A percentile compares a stretch with the other conserved stretches of the same genome.
Evolutionary conservation across 176 grass and related monocot species (phyloP).

Genomic region (Musa itinerans): DNA sequence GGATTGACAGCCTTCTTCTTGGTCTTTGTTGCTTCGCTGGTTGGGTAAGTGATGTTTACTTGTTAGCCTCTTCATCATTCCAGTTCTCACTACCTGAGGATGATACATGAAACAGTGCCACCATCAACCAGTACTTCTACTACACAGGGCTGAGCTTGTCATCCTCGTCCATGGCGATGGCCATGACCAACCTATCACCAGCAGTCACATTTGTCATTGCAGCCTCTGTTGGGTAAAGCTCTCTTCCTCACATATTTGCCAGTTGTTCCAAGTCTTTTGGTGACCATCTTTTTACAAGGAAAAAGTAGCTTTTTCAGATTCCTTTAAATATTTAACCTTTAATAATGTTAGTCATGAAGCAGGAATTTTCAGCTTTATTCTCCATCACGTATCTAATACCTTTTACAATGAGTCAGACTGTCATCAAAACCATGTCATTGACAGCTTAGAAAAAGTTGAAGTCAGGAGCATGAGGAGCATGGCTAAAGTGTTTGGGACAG

Average conservation of each 20-base stretch:
- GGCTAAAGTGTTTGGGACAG: conserved; percentile 47
- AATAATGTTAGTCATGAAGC: no score
- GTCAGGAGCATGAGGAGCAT: conserved; percentile 30
- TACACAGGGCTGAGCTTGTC: conserved; percentile 37
- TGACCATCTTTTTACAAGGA: no score
- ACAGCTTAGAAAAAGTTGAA: conserved; percentile 47
- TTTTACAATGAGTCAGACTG: no score
- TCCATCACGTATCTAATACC: no score
- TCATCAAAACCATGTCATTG: not conserved
- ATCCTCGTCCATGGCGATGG: conserved; percentile 61
- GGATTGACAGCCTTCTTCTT: conserved; percentile 43
- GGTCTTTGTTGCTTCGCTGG: conserved; percentile 51
- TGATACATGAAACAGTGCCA: conserved; percentile 24
- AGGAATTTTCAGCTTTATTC: no score
- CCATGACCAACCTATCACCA: conserved; percentile 56
- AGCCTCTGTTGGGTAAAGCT: conserved; percentile 37
- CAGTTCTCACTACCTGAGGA: no score
- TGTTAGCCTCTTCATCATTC: not conserved
- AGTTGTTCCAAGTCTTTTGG: no score
- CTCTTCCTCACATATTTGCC: not conserved
- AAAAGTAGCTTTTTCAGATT: no score
- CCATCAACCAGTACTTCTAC: conserved; percentile 48
- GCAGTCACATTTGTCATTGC: conserved; percentile 71
- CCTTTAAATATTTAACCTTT: no score
- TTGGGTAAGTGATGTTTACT: conserved; percentile 31